Base-by-base conservation (phyloP, 345 rosid species). In the Acer negundo region DNA sequence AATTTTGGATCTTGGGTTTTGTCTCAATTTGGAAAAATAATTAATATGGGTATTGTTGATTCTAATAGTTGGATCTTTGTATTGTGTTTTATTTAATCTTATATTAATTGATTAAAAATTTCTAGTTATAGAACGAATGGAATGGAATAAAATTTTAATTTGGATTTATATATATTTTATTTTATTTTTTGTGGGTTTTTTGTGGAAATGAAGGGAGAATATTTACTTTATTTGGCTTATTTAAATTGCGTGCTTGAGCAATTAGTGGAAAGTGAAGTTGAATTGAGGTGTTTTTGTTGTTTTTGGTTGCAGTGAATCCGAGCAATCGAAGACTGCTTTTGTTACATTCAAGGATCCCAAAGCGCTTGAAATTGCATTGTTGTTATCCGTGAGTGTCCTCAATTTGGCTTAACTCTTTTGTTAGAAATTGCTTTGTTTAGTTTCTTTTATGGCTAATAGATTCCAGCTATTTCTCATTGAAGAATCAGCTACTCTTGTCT, bases 331-430 rank as follows among this genome's bases (percentile, higher is more conserved):
- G 85, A 80, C 87, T 38, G 98, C 93, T 6, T 94, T 81, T 85
- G 99, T 96, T 63, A 92, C 95, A 22, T 96, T 96, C 88, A 86
- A 81, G 78, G 97, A 96, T 49, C 87, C 97, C 0, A 91, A 90
- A 83, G 97, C 99, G 23, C 90, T 96, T 51, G 92, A 94, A 90
- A 96, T 96, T 35, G 99, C 99, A 0, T 84, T 94, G 78, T 84
- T 92, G 66, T 87, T 92, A 84, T 90, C 98, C 86, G 97, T 90
- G 51, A 7, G 86, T 63, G 31, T 81, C 40, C 56, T 42, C 62
- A 58, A 19, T 78, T 49, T 68, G 26, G 19, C 73, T 64, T 31
- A 22, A 44, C 20, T 73, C 11, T 19, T 62, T 28, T 56, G 24
- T 53, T 31, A 51, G 16, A 19, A 58, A 13, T 17, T 38, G 2